Evolutionary conservation across 371 early-diverging fungal genomes (phyloP).

Genomic region (Rhizopus sp.): DNA sequence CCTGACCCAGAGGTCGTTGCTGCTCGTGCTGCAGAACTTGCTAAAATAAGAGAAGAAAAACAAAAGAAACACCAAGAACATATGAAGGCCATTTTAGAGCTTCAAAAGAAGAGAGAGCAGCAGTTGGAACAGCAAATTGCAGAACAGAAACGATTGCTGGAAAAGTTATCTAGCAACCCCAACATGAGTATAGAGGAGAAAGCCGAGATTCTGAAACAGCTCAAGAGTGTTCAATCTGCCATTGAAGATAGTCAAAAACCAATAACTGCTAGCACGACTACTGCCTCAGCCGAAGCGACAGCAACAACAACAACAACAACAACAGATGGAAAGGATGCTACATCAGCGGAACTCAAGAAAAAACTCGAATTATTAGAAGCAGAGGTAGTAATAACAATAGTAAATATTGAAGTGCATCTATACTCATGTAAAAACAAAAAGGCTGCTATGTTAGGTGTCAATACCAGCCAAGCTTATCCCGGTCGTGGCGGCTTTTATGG

Average conservation of each 20-base stretch:
- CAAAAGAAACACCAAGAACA: constrained; percentile 54
- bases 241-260: constrained; percentile 27
- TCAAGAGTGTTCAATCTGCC: constrained; percentile 35
- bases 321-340: constrained; percentile 21
- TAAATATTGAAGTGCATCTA: not conserved
- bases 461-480: constrained; percentile 40
- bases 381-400: constrained; percentile 51
- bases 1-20: constrained; percentile 51
- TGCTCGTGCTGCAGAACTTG: constrained; percentile 45
- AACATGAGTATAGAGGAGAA: constrained; percentile 54
- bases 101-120: constrained; percentile 60
- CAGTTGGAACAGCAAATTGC: constrained; percentile 64
- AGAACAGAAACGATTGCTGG: constrained; percentile 62
- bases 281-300: constrained; percentile 8
- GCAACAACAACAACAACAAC: not conserved
- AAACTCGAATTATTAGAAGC: constrained; percentile 68
- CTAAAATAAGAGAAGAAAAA: constrained; percentile 42
- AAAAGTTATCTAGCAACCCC: constrained; percentile 52
- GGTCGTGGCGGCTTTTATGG: constrained; percentile 52
- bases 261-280: constrained; percentile 12
- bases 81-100: constrained; percentile 55
- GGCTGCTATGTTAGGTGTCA: constrained; percentile 38
- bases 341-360: constrained; percentile 53
- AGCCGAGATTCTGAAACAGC: constrained; percentile 50
- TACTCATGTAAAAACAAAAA: not conserved